Base-by-base conservation (phyloP, 2,329 filamentous ascomycete species). In the Corinectria fuckeliana region DNA sequence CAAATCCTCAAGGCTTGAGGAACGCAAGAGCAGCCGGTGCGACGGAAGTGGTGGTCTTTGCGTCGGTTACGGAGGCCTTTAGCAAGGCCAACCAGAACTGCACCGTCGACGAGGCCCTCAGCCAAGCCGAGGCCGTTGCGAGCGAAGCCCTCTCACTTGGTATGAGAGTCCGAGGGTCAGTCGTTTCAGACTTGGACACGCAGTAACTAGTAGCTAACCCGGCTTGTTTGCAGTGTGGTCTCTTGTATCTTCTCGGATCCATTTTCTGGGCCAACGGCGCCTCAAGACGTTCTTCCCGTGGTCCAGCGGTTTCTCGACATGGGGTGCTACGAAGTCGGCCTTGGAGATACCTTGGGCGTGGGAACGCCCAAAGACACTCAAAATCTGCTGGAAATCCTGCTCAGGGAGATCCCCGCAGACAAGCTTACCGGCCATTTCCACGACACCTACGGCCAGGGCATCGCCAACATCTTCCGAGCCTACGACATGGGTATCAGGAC, bases 261-360 rank as follows among this genome's bases (percentile, higher is more conserved):
- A n/a, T 58, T 58, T 30, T 38, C 57, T 7, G 49, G 50, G 2
- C 44, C 44, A 11, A 58, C 56, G 16, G 2, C 41, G 1, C 44
- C 56, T 13, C 7, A 60, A 5, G 38, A 26, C 14, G 57, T 60
- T 1, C 25, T 60, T 0, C 18, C 16, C 2, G 57, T 60, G 1
- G 59, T 50, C 0, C 55, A 44, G 4, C 13, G 20, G n/a, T 48
- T 61, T 20, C 30, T 61, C 5, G 50, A 58, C 18, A 61, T 61
- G 55, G 59, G 59, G 5, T 61, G 59, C 39, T 61, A 58, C 32
- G 59, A 61, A n/a, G 59, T 61, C n/a, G 59, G 59, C n/a, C 50
- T 61, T 3, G 59, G 59, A 30, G 59, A 61, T 26, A 61, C 59
- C 6, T 13, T 61, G 4, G 59, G 59, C 2, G 50, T 55, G 1